These are phyloP conservation scores for Effrenium voratum DNA, from an alignment of 73 alveolate species.

Conservation along the genomic window DNA sequence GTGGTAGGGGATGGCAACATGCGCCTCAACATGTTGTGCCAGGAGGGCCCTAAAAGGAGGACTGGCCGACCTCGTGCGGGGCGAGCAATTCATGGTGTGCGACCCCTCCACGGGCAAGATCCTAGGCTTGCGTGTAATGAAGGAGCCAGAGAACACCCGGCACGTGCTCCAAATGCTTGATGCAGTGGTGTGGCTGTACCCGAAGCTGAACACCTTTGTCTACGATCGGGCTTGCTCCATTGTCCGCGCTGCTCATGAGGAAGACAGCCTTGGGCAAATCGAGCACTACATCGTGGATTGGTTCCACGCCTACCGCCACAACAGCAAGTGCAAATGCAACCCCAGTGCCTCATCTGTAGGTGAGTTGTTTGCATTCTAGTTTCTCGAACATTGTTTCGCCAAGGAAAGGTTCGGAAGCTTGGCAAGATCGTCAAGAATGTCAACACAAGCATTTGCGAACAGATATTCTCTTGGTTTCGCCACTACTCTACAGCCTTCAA, in stretches of 20 bases:
- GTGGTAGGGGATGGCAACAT: conserved; percentile 1
- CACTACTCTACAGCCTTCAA: neutral
- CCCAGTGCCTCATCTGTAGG: neutral
- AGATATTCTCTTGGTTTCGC: neutral
- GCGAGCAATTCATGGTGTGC: neutral
- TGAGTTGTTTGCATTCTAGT: too few species aligned
- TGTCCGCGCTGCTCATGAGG: neutral
- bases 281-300: conserved; percentile 30
- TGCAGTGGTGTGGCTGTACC: neutral
- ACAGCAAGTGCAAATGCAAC: neutral
- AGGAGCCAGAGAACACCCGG: neutral
- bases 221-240: conserved; percentile 30
- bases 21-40: neutral
- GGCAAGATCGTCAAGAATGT: neutral
- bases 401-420: too few species aligned
- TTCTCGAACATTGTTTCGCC: too few species aligned
- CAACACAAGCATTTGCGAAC: neutral
- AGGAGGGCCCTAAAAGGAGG: neutral
- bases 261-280: neutral
- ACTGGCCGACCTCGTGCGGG: neutral
- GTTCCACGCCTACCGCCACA: conserved; percentile 36
- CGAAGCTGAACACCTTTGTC: conserved; percentile 4
- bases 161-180: neutral
- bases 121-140: neutral
- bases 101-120: neutral